Evolutionary conservation across 306 rosid species (phyloP), one percentile per base, ranked within the genome.

Genomic region (Urtica urens): DNA sequence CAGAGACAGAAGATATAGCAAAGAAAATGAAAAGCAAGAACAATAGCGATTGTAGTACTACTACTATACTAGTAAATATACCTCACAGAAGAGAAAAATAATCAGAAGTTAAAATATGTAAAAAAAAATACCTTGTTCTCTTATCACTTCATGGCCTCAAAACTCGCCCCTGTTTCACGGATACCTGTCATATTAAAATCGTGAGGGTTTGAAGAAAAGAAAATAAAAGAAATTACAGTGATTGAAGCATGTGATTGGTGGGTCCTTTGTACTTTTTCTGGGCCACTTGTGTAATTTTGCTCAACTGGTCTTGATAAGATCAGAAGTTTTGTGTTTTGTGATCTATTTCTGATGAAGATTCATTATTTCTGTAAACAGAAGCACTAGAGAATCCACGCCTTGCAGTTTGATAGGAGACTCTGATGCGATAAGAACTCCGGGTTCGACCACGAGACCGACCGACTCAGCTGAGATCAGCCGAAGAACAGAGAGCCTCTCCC

Each of bases 381-480:
- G 68, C 76, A 75, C 94, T 23, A 70, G 99, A 63, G 99, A 90
- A 71, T 74, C 95, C n/a, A 90, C 99, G 15, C 99, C 94, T 37
- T 77, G 80, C 68, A 85, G 82, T 77, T 68, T 90, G 79, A 85
- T 82, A 63, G 73, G 79, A 76, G 78, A 79, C 42, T 72, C 94
- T 0, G 79, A 84, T 38, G 50, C 47, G 54, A 39, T 81, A 57
- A 45, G 73, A 55, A 71, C 94, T 26, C 99, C 99, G 1, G 76
- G 99, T 49, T 90, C 99, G 26, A 74, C 82, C 35, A 85, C 92
- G 8, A 85, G 76, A 76, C 82, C 77, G 13, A 66, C 92, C 53
- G 51, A 58, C 64, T 62, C 86, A 34, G 43, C 82, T 15, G 78
- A 72, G 28, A 60, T 65, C 31, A 57, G 58, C 62, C 53, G 60